Conservation (phyloP, 2,329 filamentous ascomycete genomes). For the Pyrenochaeta sp. region DNA sequence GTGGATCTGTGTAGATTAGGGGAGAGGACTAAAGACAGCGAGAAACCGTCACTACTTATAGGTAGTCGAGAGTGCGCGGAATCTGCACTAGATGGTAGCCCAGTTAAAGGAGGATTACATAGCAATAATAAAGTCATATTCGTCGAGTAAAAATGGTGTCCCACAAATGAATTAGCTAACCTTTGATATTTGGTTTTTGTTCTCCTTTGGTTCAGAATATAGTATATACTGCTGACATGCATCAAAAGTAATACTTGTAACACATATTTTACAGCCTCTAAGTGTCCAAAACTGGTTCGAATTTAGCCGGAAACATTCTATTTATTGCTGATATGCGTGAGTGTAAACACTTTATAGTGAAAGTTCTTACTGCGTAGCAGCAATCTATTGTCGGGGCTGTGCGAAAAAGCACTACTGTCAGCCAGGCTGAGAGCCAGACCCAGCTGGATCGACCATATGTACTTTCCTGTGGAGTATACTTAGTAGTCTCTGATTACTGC, state of each 20-base stretch:
- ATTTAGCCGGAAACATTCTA: neutral
- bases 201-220: neutral
- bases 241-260: neutral
- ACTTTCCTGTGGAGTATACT: too few relatives aligned
- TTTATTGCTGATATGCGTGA: constrained; percentile 1
- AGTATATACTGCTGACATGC: neutral
- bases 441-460: too few relatives aligned
- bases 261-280: neutral
- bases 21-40: constrained; percentile 2
- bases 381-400: too few relatives aligned
- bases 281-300: neutral
- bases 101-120: neutral
- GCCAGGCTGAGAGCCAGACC: too few relatives aligned
- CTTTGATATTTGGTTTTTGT: neutral
- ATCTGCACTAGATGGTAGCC: constrained; percentile 1
- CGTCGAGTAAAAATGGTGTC: neutral
- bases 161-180: constrained; percentile 1
- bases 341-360: neutral
- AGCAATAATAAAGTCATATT: neutral
- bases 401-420: too few relatives aligned
- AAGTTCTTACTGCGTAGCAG: too few relatives aligned
- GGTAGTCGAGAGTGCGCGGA: neutral
- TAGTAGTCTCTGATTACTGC: too few relatives aligned
- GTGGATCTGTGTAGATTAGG: constrained; percentile 1
- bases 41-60: constrained; percentile 9